These are phyloP conservation scores for Funneliformis caledonium DNA, from an alignment of 371 early-diverging fungal species.

Conservation along the genomic window DNA sequence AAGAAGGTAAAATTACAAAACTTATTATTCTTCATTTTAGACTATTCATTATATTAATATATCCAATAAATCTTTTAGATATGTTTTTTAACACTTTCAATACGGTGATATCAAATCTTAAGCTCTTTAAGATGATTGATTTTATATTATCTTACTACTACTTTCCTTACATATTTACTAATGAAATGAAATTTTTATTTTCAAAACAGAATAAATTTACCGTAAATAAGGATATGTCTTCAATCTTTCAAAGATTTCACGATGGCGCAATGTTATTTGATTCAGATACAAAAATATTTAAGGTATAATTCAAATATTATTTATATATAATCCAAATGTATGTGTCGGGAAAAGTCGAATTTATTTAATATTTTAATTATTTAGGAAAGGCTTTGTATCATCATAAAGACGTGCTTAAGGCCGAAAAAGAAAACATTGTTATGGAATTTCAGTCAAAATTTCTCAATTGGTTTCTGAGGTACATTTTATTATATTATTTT, in stretches of 20 bases:
- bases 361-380: not conserved
- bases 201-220: constrained; percentile 26
- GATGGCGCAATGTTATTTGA: constrained; percentile 1
- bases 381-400: constrained; percentile 26
- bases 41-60: not conserved
- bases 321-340: not conserved
- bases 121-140: constrained; percentile 6
- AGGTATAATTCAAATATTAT: not conserved
- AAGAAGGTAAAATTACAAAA: not conserved
- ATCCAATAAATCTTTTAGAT: not conserved
- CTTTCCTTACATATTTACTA: not conserved
- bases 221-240: constrained; percentile 26
- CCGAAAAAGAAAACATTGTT: constrained; percentile 3
- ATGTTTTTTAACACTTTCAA: constrained; percentile 22
- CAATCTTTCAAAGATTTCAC: constrained; percentile 41
- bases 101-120: constrained; percentile 11
- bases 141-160: not conserved
- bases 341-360: too few species aligned
- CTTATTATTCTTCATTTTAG: not conserved
- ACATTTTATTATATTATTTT: not conserved
- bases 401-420: constrained; percentile 35
- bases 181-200: not conserved
- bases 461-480: not conserved
- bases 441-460: constrained; percentile 5
- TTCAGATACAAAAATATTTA: constrained; percentile 11